phyloP scores from a whole-genome alignment of 192 early-diverging fungal genomes.

The Spizellomyces punctatus region DNA sequence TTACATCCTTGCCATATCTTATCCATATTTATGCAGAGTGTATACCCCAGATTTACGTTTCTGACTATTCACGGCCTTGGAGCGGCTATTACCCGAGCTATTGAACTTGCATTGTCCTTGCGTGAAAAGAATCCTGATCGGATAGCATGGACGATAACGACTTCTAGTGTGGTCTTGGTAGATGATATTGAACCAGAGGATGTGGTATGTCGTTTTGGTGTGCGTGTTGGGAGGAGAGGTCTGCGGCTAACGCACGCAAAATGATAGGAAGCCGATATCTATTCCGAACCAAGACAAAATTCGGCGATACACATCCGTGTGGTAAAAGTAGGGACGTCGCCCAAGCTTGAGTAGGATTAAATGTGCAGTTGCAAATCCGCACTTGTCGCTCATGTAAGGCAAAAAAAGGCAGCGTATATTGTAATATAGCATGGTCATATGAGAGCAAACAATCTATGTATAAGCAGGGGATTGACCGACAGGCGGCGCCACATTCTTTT shows the following conservation, averaged over 20 bases:
- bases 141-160: conserved; percentile 65
- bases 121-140: conserved; percentile 57
- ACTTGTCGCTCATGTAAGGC: too few species aligned
- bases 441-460: background rate
- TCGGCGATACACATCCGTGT: conserved; percentile 75
- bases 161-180: conserved; percentile 68
- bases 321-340: conserved; percentile 6
- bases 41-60: conserved; percentile 34
- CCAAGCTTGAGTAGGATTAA: background rate
- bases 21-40: background rate
- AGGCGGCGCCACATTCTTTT: conserved; percentile 6
- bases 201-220: conserved; percentile 42
- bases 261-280: conserved; percentile 49
- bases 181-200: conserved; percentile 79
- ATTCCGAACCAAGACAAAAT: conserved; percentile 62
- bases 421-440: background rate
- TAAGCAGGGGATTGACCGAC: background rate
- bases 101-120: conserved; percentile 66
- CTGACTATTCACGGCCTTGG: conserved; percentile 82
- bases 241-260: too few species aligned
- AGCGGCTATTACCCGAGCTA: conserved; percentile 69
- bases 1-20: background rate
- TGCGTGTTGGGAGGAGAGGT: background rate
- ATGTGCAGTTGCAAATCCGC: too few species aligned
- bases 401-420: too few species aligned